Evolutionary conservation across 306 rosid genomes (phyloP).

Genomic region (Sesbania bispinosa): DNA sequence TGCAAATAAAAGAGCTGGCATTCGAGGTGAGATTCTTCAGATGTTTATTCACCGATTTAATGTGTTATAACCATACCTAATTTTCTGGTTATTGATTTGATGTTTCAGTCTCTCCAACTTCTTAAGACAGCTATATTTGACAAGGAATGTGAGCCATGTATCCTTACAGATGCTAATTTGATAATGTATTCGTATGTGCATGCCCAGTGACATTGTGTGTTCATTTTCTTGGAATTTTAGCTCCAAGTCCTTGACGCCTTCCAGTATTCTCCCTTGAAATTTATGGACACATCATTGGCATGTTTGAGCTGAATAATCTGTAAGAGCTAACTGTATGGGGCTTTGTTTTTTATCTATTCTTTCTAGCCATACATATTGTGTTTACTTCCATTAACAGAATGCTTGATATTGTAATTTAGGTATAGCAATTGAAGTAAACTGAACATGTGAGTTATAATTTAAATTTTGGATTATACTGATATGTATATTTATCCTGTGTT

Average conservation of each 20-base stretch:
- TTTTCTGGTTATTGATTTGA: constrained; percentile 30
- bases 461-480: not conserved
- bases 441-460: not conserved
- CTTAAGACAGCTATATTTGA: constrained; percentile 78
- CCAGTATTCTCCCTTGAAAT: constrained; percentile 90
- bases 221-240: constrained; percentile 4
- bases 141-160: constrained; percentile 82
- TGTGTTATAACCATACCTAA: not conserved
- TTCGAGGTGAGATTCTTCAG: constrained; percentile 53
- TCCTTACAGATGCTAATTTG: constrained; percentile 50
- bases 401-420: not conserved
- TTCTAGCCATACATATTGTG: constrained; percentile 6
- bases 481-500: constrained; percentile 12
- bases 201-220: not conserved
- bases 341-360: constrained; percentile 12
- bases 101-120: constrained; percentile 85
- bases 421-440: constrained; percentile 10
- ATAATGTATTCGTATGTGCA: constrained; percentile 21
- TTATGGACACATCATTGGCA: constrained; percentile 90
- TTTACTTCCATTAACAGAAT: constrained; percentile 14
- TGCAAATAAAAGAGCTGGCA: constrained; percentile 81
- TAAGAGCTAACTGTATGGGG: constrained; percentile 38
- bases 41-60: constrained; percentile 11
- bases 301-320: constrained; percentile 98
- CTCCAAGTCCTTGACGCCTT: constrained; percentile 52